Evolutionary conservation across 495 filamentous ascomycete genomes (phyloP).

Genomic region (Collariella sp.): DNA sequence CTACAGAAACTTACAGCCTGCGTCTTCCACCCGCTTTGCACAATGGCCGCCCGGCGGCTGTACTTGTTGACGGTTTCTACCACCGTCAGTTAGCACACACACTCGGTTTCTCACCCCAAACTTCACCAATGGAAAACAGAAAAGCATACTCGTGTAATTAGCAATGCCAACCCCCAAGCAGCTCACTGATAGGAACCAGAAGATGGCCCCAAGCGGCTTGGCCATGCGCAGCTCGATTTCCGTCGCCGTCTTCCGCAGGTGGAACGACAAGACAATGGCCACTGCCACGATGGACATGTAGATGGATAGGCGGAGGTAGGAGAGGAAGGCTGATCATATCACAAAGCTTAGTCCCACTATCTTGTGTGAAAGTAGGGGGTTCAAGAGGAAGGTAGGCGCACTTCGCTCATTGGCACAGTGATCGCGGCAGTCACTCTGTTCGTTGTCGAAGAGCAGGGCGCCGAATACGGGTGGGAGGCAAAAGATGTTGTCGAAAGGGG

Average conservation of each 20-base stretch:
- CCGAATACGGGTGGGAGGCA: constrained; percentile 62
- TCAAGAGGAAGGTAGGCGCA: constrained; percentile 23
- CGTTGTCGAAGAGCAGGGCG: constrained; percentile 81
- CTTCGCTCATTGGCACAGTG: constrained; percentile 73
- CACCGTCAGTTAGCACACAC: neutral
- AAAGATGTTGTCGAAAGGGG: constrained; percentile 35
- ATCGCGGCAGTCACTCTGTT: constrained; percentile 76
- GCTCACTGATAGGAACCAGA: constrained; percentile 72
- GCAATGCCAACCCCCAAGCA: constrained; percentile 69
- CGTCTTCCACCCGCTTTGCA: constrained; percentile 91
- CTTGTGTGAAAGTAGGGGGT: neutral
- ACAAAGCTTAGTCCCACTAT: neutral
- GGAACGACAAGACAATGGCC: constrained; percentile 88
- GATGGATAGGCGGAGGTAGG: constrained; percentile 83
- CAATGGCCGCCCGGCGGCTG: constrained; percentile 64
- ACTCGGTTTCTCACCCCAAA: too few species aligned
- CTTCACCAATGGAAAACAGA: neutral
- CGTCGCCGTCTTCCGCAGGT: constrained; percentile 66
- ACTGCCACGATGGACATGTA: constrained; percentile 85
- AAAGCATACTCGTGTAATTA: constrained; percentile 64
- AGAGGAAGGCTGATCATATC: constrained; percentile 87
- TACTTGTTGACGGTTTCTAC: constrained; percentile 73
- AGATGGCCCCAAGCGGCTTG: constrained; percentile 74
- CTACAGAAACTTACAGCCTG: constrained; percentile 51
- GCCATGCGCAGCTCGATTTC: constrained; percentile 65